phyloP scores from a whole-genome alignment of 305 asterid genomes.

The Solanum chacoense region DNA sequence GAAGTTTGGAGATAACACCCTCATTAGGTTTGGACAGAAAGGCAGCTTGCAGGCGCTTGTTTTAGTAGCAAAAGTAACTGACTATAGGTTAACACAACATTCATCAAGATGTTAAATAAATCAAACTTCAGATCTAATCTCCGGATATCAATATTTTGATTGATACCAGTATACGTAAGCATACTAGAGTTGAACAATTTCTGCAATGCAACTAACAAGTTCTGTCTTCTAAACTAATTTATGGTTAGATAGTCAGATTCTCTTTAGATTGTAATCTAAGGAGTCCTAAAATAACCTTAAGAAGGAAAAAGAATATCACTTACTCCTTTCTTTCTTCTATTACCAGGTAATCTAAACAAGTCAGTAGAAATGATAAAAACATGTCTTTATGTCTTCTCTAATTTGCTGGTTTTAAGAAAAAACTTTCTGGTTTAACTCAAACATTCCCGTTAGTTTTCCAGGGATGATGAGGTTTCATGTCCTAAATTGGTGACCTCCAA shows the following conservation, averaged over 20 bases:
- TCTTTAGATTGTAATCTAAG: not conserved
- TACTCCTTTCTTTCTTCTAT: not conserved
- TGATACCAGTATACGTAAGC: not conserved
- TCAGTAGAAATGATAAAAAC: not conserved
- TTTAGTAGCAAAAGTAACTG: not conserved
- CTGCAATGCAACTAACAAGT: not conserved
- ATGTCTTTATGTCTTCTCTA: not conserved
- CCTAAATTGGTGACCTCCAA: not conserved
- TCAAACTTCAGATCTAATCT: not conserved
- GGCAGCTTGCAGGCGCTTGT: not conserved
- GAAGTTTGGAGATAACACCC: not conserved
- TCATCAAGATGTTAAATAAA: not conserved
- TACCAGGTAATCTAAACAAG: not conserved
- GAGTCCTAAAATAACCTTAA: not conserved
- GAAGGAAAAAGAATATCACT: not conserved
- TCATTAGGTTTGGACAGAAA: not conserved
- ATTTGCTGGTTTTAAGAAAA: not conserved
- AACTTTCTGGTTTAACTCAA: not conserved
- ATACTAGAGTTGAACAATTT: not conserved
- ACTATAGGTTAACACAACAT: not conserved
- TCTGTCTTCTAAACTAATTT: not conserved
- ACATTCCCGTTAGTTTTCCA: not conserved
- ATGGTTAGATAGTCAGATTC: not conserved
- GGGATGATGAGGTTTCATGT: not conserved
- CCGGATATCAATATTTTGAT: not conserved